Base-by-base conservation (phyloP, 495 filamentous ascomycete species). In the Hypoxylon fragiforme region DNA sequence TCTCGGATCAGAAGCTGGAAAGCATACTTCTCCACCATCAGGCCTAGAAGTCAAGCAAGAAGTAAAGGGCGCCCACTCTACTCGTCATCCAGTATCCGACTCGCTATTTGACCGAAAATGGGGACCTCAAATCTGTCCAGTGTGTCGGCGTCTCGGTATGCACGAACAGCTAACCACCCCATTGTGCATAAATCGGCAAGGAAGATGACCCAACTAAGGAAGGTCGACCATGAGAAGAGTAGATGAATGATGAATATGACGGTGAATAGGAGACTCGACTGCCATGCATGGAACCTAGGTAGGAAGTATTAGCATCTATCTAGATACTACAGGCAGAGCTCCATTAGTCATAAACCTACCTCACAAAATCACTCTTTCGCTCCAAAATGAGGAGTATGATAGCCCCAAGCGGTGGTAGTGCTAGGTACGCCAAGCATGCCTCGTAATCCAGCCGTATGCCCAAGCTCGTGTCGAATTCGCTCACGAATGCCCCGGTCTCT, bases 331-430 rank as follows among this genome's bases (percentile, higher is more conserved):
- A 4, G 24, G 9, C 4, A 28, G 24, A 28, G 34, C 24, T n/a
- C n/a, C n/a, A n/a, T n/a, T n/a, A n/a, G n/a, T n/a, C 3, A 34
- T 34, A 34, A 42, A 81, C 84, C 39, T 69, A 95, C 90, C 94
- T 77, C 30, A 98, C 94, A 68, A 96, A 98, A 72, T 97, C 94
- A 62, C 91, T 96, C 79, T 94, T 92, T 62, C 90, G 82, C 79
- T 98, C 94, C 51, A 91, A 57, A 57, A 97, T 78, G 54, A 98
- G 68, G 65, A 98, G 69, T 57, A 96, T 71, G 8, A 96, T 89
- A 20, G 85, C 89, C 20, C 92, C 94, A 0, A 91, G 84, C 12
- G 94, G 94, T 63, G 94, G 94, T 14, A 95, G 71, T 52, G 85
- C 78, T 59, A 97, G 67, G 70, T 98, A 98, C 35, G 94, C 92